Base-by-base conservation (phyloP, 2,329 filamentous ascomycete genomes). In the Davidsoniella virescens region DNA sequence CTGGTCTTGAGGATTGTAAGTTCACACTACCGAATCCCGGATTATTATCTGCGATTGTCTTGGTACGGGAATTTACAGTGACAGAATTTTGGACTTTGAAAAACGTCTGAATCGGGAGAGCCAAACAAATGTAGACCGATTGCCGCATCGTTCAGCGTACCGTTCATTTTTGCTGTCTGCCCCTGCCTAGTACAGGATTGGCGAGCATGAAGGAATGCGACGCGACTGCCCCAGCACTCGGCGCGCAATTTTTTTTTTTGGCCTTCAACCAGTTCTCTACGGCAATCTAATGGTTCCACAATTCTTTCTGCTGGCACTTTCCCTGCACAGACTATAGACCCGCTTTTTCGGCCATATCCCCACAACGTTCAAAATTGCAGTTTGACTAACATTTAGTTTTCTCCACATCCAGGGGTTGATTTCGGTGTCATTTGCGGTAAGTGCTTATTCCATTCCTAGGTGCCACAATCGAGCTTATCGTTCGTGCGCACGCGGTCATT, bases 401-500 rank as follows among this genome's bases (percentile, higher is more conserved):
- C 46, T 49, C 46, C 23, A 49, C 46, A 42, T 44, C 38, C 40
- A 53, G 51, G 87, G 87, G 83, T 94, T 56, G 87, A 94, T 70
- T 90, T 94, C 61, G 87, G 85, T 72, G 86, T 94, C 61, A 94
- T 94, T 58, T 87, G 82, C 65, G 86, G 47, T 50, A 50, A 38
- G 47, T 44, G 10, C n/a, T 39, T 39, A 14, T 26, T 16, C 25
- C 39, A 44, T 25, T 10, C 41, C 17, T 20, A 17, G 5, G 17
- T n/a, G 20, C 20, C 23, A 20, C 41, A 18, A 8, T 6, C 8
- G 20, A 29, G 29, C 29, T 12, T 3, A 16, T 40, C 17, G 38
- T n/a, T 16, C 8, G 18, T n/a, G 25, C 18, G 5, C 42, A 10
- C 42, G 4, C 20, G n/a, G 10, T 16, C 17, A 14, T 26, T 14